Evolutionary conservation across 2,329 filamentous ascomycete species (phyloP).

Genomic region (Ophiostoma tasmaniense): DNA sequence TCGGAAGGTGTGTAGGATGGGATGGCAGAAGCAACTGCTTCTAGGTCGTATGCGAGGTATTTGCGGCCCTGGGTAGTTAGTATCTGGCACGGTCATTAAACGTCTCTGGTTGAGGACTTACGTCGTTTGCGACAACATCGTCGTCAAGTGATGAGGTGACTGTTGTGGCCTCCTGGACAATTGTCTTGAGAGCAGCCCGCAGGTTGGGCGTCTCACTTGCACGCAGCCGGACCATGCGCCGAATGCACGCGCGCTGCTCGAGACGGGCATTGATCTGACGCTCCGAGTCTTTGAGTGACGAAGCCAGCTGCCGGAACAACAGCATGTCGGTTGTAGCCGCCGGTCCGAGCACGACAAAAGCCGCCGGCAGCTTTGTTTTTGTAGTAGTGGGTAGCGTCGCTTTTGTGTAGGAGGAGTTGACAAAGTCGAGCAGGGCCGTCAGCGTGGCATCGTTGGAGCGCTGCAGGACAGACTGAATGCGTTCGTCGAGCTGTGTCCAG

Average conservation of each 20-base stretch:
- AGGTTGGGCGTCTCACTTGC: slow-evolving; percentile 66
- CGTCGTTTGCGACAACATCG: slow-evolving; percentile 35
- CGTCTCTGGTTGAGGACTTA: not conserved
- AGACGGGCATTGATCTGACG: slow-evolving; percentile 18
- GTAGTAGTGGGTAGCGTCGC: not conserved
- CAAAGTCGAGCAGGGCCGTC: slow-evolving; percentile 48
- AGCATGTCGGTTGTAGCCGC: slow-evolving; percentile 68
- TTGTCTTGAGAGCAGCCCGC: slow-evolving; percentile 62
- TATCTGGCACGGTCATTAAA: not conserved
- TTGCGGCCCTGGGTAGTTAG: slow-evolving; percentile 41
- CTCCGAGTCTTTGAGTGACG: slow-evolving; percentile 38
- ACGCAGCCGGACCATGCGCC: slow-evolving; percentile 56
- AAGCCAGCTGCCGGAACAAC: slow-evolving; percentile 61
- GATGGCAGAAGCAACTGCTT: slow-evolving; percentile 56
- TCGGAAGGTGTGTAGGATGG: not conserved
- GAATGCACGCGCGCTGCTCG: slow-evolving; percentile 24
- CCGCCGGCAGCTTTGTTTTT: slow-evolving; percentile 52
- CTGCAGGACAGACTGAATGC: slow-evolving; percentile 54
- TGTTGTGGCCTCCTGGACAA: slow-evolving; percentile 50
- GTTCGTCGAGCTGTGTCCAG: slow-evolving; percentile 56
- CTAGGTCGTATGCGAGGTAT: slow-evolving; percentile 70
- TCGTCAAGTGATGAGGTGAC: slow-evolving; percentile 42
- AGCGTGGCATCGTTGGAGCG: slow-evolving; percentile 55
- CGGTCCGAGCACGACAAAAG: slow-evolving; percentile 68
- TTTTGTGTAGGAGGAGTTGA: slow-evolving; percentile 31